Conservation (phyloP, 1,139 yeast genomes). For the Debaryomyces fabryi region DNA sequence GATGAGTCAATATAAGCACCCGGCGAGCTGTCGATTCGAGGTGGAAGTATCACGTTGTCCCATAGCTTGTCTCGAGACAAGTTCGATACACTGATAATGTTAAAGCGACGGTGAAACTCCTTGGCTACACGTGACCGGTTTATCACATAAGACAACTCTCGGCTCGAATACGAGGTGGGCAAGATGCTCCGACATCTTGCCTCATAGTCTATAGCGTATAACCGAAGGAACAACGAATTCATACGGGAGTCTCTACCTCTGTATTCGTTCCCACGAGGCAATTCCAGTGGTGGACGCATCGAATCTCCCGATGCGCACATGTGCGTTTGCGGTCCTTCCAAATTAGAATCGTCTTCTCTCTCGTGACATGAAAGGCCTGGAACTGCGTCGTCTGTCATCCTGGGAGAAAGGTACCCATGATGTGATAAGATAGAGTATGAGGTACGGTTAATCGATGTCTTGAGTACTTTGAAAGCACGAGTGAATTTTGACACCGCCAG, state of each 20-base stretch:
- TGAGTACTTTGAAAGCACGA: conserved; percentile 17
- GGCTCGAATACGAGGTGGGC: conserved; percentile 32
- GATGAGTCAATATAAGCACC: conserved; percentile 24
- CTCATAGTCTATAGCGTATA: conserved; percentile 50
- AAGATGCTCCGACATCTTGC: conserved; percentile 34
- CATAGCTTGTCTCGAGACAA: conserved; percentile 50
- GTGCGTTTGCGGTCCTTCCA: background rate
- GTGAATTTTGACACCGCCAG: conserved; percentile 20
- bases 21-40: conserved; percentile 45
- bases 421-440: conserved; percentile 9
- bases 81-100: conserved; percentile 37
- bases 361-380: conserved; percentile 1
- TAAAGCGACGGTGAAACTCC: conserved; percentile 15
- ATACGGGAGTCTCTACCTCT: conserved; percentile 45
- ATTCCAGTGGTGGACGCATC: background rate
- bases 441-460: conserved; percentile 11
- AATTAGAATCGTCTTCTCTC: background rate
- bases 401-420: conserved; percentile 17
- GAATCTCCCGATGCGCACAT: background rate
- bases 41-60: conserved; percentile 50
- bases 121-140: conserved; percentile 8
- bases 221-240: conserved; percentile 45
- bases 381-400: conserved; percentile 28
- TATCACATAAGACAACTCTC: conserved; percentile 21
- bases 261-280: background rate